Percentiles rank a stretch among this genome's conserved stretches.
phyloP scores from a whole-genome alignment of 2,329 filamentous ascomycete genomes.

The Apiospora arundinis region DNA sequence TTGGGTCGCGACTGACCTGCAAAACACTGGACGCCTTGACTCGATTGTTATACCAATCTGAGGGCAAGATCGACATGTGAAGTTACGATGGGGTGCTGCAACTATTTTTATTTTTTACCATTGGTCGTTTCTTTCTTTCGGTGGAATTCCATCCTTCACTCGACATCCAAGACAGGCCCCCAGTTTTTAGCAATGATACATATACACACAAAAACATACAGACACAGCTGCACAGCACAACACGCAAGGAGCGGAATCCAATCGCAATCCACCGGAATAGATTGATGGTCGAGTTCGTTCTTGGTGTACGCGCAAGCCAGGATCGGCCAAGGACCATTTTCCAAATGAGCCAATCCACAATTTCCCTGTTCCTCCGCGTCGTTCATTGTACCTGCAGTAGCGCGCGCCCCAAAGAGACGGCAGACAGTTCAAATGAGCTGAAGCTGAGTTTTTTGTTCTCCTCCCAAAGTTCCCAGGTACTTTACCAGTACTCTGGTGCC shows the following conservation, averaged over 20 bases:
- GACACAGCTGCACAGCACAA: too few species aligned
- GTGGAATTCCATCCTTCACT: neutral
- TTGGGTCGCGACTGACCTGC: neutral
- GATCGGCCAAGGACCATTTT: neutral
- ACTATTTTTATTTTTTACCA: conserved; percentile 2
- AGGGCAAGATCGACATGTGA: neutral
- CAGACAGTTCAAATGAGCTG: neutral
- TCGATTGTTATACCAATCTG: neutral
- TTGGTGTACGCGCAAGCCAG: neutral
- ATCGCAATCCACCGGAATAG: neutral
- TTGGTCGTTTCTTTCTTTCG: neutral
- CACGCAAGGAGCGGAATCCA: neutral
- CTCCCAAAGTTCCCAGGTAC: neutral
- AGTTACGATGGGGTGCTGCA: neutral
- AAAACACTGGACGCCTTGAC: conserved; percentile 1
- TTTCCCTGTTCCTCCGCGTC: neutral
- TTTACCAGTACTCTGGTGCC: neutral
- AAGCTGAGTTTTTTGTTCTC: conserved; percentile 1
- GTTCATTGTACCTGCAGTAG: conserved; percentile 9
- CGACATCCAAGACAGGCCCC: neutral
- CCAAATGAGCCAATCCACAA: neutral
- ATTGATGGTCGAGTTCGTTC: neutral
- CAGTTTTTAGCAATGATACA: neutral
- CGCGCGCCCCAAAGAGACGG: neutral
- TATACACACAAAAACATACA: neutral